Base-by-base conservation (phyloP, 2,329 filamentous ascomycete species). In the Colletotrichum lupini region DNA sequence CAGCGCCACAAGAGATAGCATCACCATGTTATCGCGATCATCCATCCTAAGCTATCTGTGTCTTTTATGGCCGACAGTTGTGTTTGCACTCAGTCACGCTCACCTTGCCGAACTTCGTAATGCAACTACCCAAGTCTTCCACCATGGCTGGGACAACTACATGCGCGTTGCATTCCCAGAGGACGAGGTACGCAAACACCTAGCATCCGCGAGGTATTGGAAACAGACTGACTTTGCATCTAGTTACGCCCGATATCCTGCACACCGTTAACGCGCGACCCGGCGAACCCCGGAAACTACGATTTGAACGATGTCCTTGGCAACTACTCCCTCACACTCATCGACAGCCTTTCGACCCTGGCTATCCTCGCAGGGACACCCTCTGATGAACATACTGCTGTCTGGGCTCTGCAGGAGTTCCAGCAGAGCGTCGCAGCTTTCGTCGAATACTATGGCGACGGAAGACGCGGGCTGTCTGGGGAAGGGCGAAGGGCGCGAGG, bases 91-190 rank as follows among this genome's bases (percentile, higher is more conserved):
- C 90, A 86, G 86, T 53, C 83, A 87, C n/a, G 85, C 85, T 72
- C 86, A 85, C 77, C 84, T 92, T 72, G 85, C 86, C 61, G 84
- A 87, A 77, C 81, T 92, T 78, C 87, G 91, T 66, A 86, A 85
- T 76, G 88, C 91, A 71, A 91, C 90, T 12, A 89, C 91, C 71
- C 88, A 94, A 77, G 95, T 98, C 89, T 98, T 98, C 86, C 98
- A 97, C 83, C 97, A 99, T 87, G 97, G 97, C 73, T 98, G 92
- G 85, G 92, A 95, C 84, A 97, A 96, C 82, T 99, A 99, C 86
- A 97, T 98, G 92, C 85, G 90, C 76, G 88, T 97, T 82, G 97
- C 95, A 71, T 99, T 98, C 80, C 97, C 97, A 14, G 97, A 98
- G 83, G 97, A 99, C 80, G 97, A 97, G 89, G 91, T 92, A 53